Base-by-base conservation (phyloP, 2,329 filamentous ascomycete species). In the Paracoccidioides brasiliensis region DNA sequence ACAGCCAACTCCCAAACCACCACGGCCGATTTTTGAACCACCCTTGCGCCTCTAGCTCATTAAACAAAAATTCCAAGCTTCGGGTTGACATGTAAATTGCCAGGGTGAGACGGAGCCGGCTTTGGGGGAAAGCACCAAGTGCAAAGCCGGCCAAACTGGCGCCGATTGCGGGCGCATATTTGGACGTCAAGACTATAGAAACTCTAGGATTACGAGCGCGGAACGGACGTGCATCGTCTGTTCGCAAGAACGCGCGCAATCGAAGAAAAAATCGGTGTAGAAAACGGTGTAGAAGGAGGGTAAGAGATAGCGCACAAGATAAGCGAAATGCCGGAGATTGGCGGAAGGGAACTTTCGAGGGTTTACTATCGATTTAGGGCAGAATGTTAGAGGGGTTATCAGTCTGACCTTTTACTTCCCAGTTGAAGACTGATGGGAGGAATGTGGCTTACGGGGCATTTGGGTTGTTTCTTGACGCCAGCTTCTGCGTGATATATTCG, bases 211-310 rank as follows among this genome's bases (percentile, higher is more conserved):
- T 96, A 54, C 91, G 85, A 56, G 79, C 76, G 12, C 90, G 81
- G 71, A 97, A 96, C 0, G 88, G 85, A 55, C 80, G 79, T 1
- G 90, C 89, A 56, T 88, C 81, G n/a, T 88, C 80, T 40, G 86
- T 84, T 44, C 94, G 81, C 3, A 98, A 77, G 60, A 89, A 88
- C 1, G 80, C 77, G 50, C 91, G 84, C 45, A 97, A 75, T 33
- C 88, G 82, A 32, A 81, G 80, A 64, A 97, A 87, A 76, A 97
- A 95, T 57, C 91, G 88, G 72, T 91, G 89, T 32, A 97, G 82
- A 0, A 95, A 77, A 35, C 93, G 83, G 69, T 98, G 93, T 58
- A 95, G 81, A 45, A 97, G 81, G 22, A 97, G 79, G 60, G 96
- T 89, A 2, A 87, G 80, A 14, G 90, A 90, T 12, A 96, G 78